Conservation (phyloP, 2,329 filamentous ascomycete species). For the Teratosphaeria zuluensis region DNA sequence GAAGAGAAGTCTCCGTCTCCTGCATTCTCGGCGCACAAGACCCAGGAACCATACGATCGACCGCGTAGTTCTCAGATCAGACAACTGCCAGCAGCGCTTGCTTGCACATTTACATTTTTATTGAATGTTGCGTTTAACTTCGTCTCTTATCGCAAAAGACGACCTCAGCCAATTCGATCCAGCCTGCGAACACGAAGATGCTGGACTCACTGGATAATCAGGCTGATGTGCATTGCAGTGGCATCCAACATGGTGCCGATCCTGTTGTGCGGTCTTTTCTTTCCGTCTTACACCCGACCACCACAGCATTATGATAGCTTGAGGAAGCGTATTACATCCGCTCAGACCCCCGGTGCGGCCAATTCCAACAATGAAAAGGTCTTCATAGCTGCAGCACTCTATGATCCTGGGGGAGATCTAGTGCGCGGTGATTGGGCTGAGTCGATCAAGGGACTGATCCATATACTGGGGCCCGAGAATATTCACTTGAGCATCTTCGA, state of each 20-base stretch:
- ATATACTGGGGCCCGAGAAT: slow-evolving; percentile 57
- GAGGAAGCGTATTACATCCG: slow-evolving; percentile 23
- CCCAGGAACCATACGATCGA: too few relatives aligned
- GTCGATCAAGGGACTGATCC: slow-evolving; percentile 50
- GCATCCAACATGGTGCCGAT: slow-evolving; percentile 14
- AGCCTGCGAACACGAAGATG: too few relatives aligned
- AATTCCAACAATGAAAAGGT: slow-evolving; percentile 54
- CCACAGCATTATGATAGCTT: slow-evolving; percentile 43
- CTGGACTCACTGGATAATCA: too few relatives aligned
- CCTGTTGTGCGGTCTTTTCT: slow-evolving; percentile 38
- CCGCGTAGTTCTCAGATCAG: too few relatives aligned
- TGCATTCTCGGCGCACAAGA: too few relatives aligned
- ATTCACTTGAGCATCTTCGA: slow-evolving; percentile 66
- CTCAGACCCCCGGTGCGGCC: slow-evolving; percentile 29
- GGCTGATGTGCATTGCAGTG: too few relatives aligned
- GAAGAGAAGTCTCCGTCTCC: too few relatives aligned
- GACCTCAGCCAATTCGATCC: too few relatives aligned
- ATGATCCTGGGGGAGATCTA: slow-evolving; percentile 52
- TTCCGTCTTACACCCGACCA: slow-evolving; percentile 47
- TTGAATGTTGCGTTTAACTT: too few relatives aligned
- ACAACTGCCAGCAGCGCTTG: too few relatives aligned
- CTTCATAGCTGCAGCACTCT: slow-evolving; percentile 65
- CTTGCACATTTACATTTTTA: too few relatives aligned
- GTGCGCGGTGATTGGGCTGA: slow-evolving; percentile 56
- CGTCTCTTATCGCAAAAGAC: too few relatives aligned